These are phyloP conservation scores for Omphalotus guepiniiformis DNA, from an alignment of 768 basidiomycete genomes.

Conservation along the genomic window DNA sequence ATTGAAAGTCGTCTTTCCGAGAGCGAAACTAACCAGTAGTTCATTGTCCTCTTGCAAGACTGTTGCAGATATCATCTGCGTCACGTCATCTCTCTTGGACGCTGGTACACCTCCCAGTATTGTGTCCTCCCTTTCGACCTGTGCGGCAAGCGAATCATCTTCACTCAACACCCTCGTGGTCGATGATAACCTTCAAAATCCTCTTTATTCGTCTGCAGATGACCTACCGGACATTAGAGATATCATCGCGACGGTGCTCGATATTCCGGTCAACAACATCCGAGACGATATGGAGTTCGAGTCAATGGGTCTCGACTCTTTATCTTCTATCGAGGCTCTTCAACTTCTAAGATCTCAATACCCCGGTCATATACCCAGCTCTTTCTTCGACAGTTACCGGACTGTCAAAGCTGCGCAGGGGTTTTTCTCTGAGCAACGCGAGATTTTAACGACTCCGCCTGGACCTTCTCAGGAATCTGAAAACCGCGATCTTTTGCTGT, in stretches of 20 bases:
- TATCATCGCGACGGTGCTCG: constrained; percentile 46
- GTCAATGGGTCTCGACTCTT: constrained; percentile 57
- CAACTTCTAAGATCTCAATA: constrained; percentile 41
- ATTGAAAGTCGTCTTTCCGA: constrained; percentile 33
- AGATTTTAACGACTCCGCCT: background rate
- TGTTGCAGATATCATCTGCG: constrained; percentile 30
- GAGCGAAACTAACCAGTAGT: constrained; percentile 23
- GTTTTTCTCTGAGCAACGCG: background rate
- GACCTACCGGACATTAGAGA: constrained; percentile 27
- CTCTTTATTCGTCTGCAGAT: constrained; percentile 16
- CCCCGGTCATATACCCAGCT: constrained; percentile 36
- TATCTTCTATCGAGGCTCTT: constrained; percentile 59
- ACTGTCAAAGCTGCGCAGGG: constrained; percentile 37
- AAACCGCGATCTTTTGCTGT: too few relatives aligned
- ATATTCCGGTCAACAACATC: constrained; percentile 33
- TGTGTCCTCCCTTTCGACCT: constrained; percentile 3
- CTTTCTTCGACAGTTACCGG: constrained; percentile 36
- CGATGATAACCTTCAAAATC: constrained; percentile 27
- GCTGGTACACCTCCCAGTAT: background rate
- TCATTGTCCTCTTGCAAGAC: constrained; percentile 32
- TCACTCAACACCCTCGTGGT: constrained; percentile 39
- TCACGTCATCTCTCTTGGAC: constrained; percentile 16
- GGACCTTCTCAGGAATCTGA: too few relatives aligned
- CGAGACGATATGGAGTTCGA: constrained; percentile 42
- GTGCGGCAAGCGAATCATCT: constrained; percentile 16